A percentile compares a stretch with the other conserved stretches of the same genome.
These are phyloP conservation scores for Platanthera guangdongensis DNA, from an alignment of 106 monocot species.

Conservation along the genomic window DNA sequence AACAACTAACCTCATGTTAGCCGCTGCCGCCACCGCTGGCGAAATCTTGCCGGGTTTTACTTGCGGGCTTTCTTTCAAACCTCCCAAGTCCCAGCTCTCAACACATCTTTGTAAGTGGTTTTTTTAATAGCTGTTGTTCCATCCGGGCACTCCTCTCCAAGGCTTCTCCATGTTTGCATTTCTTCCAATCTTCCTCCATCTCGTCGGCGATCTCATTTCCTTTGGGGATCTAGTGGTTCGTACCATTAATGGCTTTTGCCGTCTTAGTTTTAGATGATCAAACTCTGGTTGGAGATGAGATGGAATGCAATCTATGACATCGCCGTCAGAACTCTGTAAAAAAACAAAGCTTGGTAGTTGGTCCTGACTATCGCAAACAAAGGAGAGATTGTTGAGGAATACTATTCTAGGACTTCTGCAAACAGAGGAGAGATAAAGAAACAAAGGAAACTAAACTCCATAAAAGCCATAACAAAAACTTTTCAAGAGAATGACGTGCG, in stretches of 20 bases:
- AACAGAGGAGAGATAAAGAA: no score
- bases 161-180: slow-evolving; percentile 30
- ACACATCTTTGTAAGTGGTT: slow-evolving; percentile 32
- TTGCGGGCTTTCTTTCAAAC: slow-evolving; percentile 48
- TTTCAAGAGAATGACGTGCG: no score
- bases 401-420: no score
- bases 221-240: not conserved
- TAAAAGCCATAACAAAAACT: no score
- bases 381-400: no score
- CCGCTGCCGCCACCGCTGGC: slow-evolving; percentile 1
- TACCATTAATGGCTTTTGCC: slow-evolving; percentile 57
- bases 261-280: slow-evolving; percentile 68
- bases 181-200: not conserved
- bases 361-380: no score
- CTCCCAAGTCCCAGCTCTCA: slow-evolving; percentile 36
- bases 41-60: slow-evolving; percentile 36
- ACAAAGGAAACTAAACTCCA: no score
- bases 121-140: slow-evolving; percentile 37
- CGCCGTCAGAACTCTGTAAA: slow-evolving; percentile 75
- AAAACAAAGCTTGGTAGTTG: not conserved
- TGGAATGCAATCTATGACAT: slow-evolving; percentile 73
- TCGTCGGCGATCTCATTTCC: no score
- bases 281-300: slow-evolving; percentile 81
- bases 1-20: no score
- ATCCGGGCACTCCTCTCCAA: slow-evolving; percentile 65